phyloP scores from a whole-genome alignment of 805 yeast species.

The Wickerhamomyces silvicola region DNA sequence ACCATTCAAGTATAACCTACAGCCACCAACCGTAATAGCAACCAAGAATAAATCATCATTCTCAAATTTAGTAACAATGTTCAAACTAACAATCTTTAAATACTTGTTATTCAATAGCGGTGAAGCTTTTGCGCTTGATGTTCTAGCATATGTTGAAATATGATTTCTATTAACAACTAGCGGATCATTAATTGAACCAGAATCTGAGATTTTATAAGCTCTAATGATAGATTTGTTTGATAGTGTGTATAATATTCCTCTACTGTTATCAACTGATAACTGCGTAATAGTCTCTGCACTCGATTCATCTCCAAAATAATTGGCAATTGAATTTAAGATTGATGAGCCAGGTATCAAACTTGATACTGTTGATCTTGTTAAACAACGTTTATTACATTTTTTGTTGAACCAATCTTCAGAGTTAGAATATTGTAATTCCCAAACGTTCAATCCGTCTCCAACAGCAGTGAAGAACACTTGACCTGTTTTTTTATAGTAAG shows the following conservation, averaged over 20 bases:
- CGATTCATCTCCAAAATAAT: slow-evolving; percentile 20
- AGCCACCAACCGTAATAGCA: slow-evolving; percentile 80
- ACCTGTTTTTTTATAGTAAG: slow-evolving; percentile 54
- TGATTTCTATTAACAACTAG: slow-evolving; percentile 29
- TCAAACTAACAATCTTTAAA: slow-evolving; percentile 56
- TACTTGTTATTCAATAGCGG: slow-evolving; percentile 50
- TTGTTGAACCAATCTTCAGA: slow-evolving; percentile 83
- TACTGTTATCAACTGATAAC: slow-evolving; percentile 66
- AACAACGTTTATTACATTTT: slow-evolving; percentile 75
- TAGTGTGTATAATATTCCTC: slow-evolving; percentile 73
- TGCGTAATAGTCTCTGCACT: slow-evolving; percentile 56
- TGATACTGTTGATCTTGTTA: slow-evolving; percentile 60
- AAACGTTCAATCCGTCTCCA: slow-evolving; percentile 69
- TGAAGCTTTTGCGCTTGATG: slow-evolving; percentile 41
- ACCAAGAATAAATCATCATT: slow-evolving; percentile 65
- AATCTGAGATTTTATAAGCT: slow-evolving; percentile 55
- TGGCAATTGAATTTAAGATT: slow-evolving; percentile 28
- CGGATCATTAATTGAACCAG: slow-evolving; percentile 37
- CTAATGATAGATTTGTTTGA: slow-evolving; percentile 78
- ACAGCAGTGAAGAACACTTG: slow-evolving; percentile 83
- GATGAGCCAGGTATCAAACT: slow-evolving; percentile 40
- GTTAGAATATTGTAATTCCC: slow-evolving; percentile 82
- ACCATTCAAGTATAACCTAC: slow-evolving; percentile 56
- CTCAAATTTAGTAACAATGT: slow-evolving; percentile 55
- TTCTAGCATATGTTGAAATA: slow-evolving; percentile 32